Evolutionary conservation across 2,329 filamentous ascomycete genomes (phyloP), one percentile per base, ranked within the genome.

Genomic region (Pyrenochaeta sp.): DNA sequence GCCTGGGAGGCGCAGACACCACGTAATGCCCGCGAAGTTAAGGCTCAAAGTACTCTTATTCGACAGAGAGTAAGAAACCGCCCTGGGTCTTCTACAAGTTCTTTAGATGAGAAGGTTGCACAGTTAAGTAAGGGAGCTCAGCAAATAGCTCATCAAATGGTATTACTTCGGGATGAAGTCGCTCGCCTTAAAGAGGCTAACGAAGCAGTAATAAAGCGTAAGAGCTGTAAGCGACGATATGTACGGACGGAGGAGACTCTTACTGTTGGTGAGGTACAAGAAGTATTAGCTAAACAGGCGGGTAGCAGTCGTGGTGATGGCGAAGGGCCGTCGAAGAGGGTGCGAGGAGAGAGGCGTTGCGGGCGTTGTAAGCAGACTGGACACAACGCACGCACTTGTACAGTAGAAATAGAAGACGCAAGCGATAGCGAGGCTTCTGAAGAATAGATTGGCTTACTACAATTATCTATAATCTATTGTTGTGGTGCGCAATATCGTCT

Each of bases 311-410:
- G 33, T 37, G 18, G 15, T 3, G 33, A 46, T 12, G 43, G 37
- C 23, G 37, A 49, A 36, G 33, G 17, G 30, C 20, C 54, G 42
- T 30, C 36, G 37, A 53, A 49, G 51, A 56, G 43, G 49, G 49
- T 49, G 49, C 51, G 45, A 12, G 30, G 11, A 42, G 29, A 56
- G 30, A 48, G 56, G 44, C 49, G 33, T 39, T 58, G 51, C 29
- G 20, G 51, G 6, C 54, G 49, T 59, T 56, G 49, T 17, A 36
- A 37, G n/a, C 17, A 56, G 39, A 51, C 15, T 56, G 46, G 56
- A 23, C 49, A 59, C 35, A 59, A 56, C 30, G 2, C 39, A 3
- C 51, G 39, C 35, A 54, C 55, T 43, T 58, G 51, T 21, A 42
- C 21, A 11, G 41, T 35, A 50, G 45, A 46, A 45, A 54, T 54